phyloP scores from a whole-genome alignment of 2,329 filamentous ascomycete genomes.

The Hypoxylon sp. region DNA sequence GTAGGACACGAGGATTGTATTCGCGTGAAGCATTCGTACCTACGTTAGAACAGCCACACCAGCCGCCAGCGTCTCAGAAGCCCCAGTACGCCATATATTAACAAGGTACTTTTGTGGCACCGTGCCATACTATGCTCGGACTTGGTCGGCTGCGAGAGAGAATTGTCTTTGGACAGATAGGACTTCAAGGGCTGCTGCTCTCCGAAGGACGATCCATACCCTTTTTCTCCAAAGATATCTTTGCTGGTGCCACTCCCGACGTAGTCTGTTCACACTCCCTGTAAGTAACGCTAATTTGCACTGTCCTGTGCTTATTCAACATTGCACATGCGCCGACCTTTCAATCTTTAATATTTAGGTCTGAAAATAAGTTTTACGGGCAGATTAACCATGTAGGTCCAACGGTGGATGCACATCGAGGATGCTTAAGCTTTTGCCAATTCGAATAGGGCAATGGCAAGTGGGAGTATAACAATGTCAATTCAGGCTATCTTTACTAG shows the following conservation, averaged over 20 bases:
- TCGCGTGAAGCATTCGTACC: slow-evolving; percentile 44
- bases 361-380: slow-evolving; percentile 21
- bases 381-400: slow-evolving; percentile 13
- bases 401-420: slow-evolving; percentile 2
- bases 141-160: slow-evolving; percentile 42
- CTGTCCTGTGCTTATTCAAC: slow-evolving; percentile 27
- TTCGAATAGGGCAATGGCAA: slow-evolving; percentile 6
- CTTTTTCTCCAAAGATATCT: slow-evolving; percentile 33
- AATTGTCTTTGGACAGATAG: slow-evolving; percentile 31
- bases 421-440: slow-evolving; percentile 11
- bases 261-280: slow-evolving; percentile 42
- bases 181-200: slow-evolving; percentile 33
- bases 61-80: slow-evolving; percentile 52
- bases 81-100: slow-evolving; percentile 50
- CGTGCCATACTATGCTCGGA: slow-evolving; percentile 51
- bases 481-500: slow-evolving; percentile 5
- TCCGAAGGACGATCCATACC: slow-evolving; percentile 49
- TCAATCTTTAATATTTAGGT: slow-evolving; percentile 23
- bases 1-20: slow-evolving; percentile 35
- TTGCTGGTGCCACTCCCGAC: slow-evolving; percentile 34
- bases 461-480: slow-evolving; percentile 8
- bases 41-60: slow-evolving; percentile 50
- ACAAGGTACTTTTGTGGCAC: slow-evolving; percentile 52
- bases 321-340: slow-evolving; percentile 7
- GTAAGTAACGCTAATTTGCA: slow-evolving; percentile 39